These are phyloP conservation scores for Geosiphon pyriformis DNA, from an alignment of 192 early-diverging fungal genomes.

Conservation along the genomic window DNA sequence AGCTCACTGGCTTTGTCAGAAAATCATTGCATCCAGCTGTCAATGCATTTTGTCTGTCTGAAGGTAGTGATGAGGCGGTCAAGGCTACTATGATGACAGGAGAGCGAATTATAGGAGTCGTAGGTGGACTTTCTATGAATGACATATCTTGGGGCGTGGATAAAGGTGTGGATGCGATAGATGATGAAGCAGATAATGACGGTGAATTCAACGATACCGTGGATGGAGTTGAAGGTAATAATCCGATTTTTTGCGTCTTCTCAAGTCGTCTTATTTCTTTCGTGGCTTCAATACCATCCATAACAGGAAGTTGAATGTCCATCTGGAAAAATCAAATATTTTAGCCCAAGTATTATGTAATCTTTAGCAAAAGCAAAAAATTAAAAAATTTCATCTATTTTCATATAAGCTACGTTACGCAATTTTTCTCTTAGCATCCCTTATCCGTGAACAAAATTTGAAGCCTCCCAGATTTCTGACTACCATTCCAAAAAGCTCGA, in stretches of 20 bases:
- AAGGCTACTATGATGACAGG: constrained; percentile 86
- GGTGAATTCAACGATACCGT: constrained; percentile 17
- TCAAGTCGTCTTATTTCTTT: constrained; percentile 54
- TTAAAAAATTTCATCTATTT: no score
- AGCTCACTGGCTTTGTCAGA: constrained; percentile 79
- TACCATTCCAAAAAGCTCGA: no score
- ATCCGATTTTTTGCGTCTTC: constrained; percentile 51
- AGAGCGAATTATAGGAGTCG: constrained; percentile 43
- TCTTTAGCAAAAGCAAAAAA: constrained; percentile 9
- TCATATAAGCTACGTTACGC: no score
- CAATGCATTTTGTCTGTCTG: constrained; percentile 67
- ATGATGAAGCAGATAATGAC: constrained; percentile 10
- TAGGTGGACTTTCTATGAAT: constrained; percentile 2
- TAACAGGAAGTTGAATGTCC: constrained; percentile 69
- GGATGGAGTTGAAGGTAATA: constrained; percentile 41
- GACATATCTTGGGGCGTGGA: not conserved
- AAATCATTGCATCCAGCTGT: constrained; percentile 88
- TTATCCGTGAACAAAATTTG: no score
- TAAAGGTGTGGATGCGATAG: not conserved
- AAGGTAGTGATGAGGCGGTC: constrained; percentile 69
- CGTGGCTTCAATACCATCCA: constrained; percentile 66
- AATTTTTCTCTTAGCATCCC: no score
- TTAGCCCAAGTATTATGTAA: not conserved
- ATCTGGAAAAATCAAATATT: constrained; percentile 40
- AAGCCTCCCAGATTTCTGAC: no score